Evolutionary conservation across 2,329 filamentous ascomycete species (phyloP), one percentile per base, ranked within the genome.

Genomic region (Epichloe typhina): DNA sequence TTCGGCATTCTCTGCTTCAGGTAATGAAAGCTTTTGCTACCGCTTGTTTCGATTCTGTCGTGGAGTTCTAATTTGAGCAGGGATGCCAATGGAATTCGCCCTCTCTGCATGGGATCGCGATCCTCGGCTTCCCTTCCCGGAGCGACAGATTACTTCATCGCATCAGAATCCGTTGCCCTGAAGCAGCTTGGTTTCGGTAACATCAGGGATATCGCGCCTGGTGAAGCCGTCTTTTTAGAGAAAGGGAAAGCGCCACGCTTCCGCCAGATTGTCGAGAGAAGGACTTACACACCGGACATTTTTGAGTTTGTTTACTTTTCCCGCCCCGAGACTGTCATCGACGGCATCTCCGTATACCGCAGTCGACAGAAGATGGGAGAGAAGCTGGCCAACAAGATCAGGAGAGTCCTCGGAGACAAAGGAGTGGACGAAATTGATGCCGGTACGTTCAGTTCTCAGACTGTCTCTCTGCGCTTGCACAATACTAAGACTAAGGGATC

Each of bases 271-370:
- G 79, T 82, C 40, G 69, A 77, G 53, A 75, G 76, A 57, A 75
- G 78, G 58, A 74, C 76, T 15, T 95, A 95, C 62, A 82, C 85
- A 2, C 88, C 88, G 1, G 89, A 95, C 64, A 50, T 61, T 11
- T 93, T 94, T 61, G 87, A 94, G 67, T 88, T 83, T 56, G 84
- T 95, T 52, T 95, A 95, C 70, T 89, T 95, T 59, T 84, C 87
- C 13, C 76, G 89, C 2, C 87, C 87, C 0, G 89, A 95, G 65
- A 83, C 80, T 0, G 74, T 83, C 58, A 91, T 95, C 52, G 89
- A 95, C 61, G 88, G 88, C 17, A 94, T 95, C 56, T 88, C 86
- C 51, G 86, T 96, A 26, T 82, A 95, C 62, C 80, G 82, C 57
- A 88, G 84, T 58, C 80, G 90, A 49, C 83, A 91, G 62, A 85